Percentiles rank a stretch among this genome's conserved stretches.
These are phyloP conservation scores for Solanum etuberosum DNA, from an alignment of 257 asterid species.

Conservation along the genomic window DNA sequence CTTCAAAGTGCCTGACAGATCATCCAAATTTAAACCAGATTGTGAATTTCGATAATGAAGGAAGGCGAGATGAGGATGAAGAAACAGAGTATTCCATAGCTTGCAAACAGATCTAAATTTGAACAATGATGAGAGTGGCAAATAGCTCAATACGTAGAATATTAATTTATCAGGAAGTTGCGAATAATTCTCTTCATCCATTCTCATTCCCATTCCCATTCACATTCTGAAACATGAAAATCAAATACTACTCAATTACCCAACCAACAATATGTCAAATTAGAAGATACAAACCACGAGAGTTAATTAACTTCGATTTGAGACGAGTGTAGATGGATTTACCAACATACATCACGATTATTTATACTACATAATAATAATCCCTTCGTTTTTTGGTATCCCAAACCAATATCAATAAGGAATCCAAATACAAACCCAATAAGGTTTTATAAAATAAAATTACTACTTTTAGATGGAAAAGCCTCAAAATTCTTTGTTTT, in stretches of 20 bases:
- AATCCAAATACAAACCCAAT: neutral
- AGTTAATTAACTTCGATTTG: neutral
- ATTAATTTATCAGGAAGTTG: neutral
- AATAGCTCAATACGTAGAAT: neutral
- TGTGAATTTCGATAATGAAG: neutral
- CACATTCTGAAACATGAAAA: neutral
- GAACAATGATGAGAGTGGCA: neutral
- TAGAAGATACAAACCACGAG: no score
- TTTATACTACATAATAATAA: neutral
- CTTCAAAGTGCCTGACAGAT: neutral
- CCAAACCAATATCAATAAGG: neutral
- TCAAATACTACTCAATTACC: neutral
- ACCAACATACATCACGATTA: neutral
- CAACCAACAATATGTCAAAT: neutral
- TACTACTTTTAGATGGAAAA: neutral
- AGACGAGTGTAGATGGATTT: neutral
- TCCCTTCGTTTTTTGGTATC: neutral
- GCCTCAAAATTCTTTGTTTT: neutral
- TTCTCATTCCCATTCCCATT: neutral
- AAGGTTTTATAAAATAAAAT: no score
- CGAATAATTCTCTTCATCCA: neutral
- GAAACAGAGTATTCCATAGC: neutral
- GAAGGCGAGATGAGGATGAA: neutral
- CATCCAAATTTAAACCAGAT: neutral
- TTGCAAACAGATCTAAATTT: neutral